phyloP scores from a whole-genome alignment of 768 basidiomycete genomes.

The Hirschioporus abietinus region DNA sequence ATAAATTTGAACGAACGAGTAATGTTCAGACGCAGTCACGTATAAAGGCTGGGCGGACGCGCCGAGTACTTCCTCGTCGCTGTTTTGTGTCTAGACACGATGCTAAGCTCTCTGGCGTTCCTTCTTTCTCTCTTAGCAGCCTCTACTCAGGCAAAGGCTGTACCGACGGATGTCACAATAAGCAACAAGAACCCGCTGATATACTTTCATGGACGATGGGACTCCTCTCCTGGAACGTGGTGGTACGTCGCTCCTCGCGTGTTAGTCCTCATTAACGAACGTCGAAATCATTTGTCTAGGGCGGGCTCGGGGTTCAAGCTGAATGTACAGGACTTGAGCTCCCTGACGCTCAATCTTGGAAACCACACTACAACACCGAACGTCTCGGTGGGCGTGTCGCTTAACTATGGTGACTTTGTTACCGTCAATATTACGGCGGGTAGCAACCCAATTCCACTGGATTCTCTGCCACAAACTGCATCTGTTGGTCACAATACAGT shows the following conservation, averaged over 20 bases:
- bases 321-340: slow-evolving; percentile 35
- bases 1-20: not conserved
- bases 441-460: slow-evolving; percentile 37
- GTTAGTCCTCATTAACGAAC: not conserved
- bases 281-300: slow-evolving; percentile 26
- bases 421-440: slow-evolving; percentile 45
- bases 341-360: slow-evolving; percentile 42
- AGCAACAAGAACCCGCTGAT: slow-evolving; percentile 37
- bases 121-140: not conserved
- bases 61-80: not conserved
- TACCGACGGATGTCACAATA: slow-evolving; percentile 16
- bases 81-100: not conserved
- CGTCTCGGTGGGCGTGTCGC: slow-evolving; percentile 43
- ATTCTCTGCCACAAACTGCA: not conserved
- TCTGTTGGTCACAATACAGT: slow-evolving; percentile 15
- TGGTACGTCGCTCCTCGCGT: slow-evolving; percentile 32
- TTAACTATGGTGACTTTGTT: slow-evolving; percentile 40
- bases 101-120: not conserved
- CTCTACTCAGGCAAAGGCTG: not conserved
- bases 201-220: slow-evolving; percentile 49
- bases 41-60: not conserved
- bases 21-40: not conserved
- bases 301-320: slow-evolving; percentile 51
- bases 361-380: slow-evolving; percentile 41
- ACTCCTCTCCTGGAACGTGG: slow-evolving; percentile 47